Evolutionary conservation across 1,284 basidiomycete species (phyloP).

Genomic region (Moesziomyces parantarcticus): DNA sequence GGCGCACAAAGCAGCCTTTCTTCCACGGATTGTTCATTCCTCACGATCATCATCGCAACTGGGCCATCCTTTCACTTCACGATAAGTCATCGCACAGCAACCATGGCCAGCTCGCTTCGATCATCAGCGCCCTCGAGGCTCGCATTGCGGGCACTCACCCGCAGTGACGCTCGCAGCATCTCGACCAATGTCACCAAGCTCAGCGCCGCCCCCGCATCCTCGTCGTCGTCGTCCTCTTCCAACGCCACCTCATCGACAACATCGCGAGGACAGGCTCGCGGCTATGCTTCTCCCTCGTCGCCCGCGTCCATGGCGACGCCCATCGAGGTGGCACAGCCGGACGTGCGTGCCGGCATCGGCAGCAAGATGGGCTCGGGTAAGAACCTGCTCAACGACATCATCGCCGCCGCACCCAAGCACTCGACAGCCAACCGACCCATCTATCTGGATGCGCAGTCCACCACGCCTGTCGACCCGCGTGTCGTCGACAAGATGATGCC

Average conservation of each 20-base stretch:
- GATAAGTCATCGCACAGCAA: background rate
- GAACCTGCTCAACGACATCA: slow-evolving; percentile 45
- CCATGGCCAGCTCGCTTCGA: slow-evolving; percentile 36
- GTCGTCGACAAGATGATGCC: slow-evolving; percentile 98
- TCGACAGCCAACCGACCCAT: slow-evolving; percentile 61
- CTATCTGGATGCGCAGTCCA: slow-evolving; percentile 72
- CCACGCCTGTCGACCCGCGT: slow-evolving; percentile 95
- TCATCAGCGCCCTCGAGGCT: slow-evolving; percentile 32
- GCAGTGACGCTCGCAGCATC: slow-evolving; percentile 20
- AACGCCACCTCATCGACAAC: background rate
- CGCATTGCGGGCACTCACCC: slow-evolving; percentile 36
- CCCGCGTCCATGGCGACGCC: slow-evolving; percentile 60
- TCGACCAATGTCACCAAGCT: slow-evolving; percentile 17
- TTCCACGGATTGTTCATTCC: no score
- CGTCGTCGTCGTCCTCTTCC: slow-evolving; percentile 13
- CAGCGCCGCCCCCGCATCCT: slow-evolving; percentile 7
- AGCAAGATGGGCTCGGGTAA: slow-evolving; percentile 51
- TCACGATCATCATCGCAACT: no score
- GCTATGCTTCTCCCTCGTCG: slow-evolving; percentile 52
- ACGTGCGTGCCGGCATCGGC: slow-evolving; percentile 47
- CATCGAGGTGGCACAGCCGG: slow-evolving; percentile 56
- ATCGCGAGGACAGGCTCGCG: slow-evolving; percentile 16
- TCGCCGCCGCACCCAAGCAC: slow-evolving; percentile 36
- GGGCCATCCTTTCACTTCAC: background rate
- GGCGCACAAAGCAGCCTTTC: no score